These are phyloP conservation scores for Tribonema minus DNA, from an alignment of 108 stramenopile genomes.

Conservation along the genomic window DNA sequence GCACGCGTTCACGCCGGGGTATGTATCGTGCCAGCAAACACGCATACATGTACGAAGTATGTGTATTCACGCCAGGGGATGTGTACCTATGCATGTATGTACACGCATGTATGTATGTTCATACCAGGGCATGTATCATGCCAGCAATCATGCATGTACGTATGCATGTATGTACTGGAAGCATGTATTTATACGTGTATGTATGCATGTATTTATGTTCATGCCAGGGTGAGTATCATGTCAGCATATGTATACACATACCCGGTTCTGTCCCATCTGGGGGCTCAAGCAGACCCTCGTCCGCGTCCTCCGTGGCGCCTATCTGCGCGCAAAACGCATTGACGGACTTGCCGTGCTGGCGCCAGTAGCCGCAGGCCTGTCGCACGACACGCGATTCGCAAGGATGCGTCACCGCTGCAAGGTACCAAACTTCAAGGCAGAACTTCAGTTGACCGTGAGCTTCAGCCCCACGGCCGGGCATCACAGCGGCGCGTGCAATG, in stretches of 20 bases:
- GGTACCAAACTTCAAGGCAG: no score
- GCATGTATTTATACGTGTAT: neutral
- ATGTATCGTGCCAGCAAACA: neutral
- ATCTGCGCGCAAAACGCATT: conserved; percentile 34
- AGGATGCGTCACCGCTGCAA: neutral
- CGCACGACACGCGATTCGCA: neutral
- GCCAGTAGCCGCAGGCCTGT: conserved; percentile 44
- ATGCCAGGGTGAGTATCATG: no score
- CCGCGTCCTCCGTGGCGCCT: neutral
- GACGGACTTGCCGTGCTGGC: conserved; percentile 9
- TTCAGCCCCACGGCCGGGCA: no score
- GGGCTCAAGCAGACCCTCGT: no score
- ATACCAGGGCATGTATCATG: neutral
- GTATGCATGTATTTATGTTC: neutral
- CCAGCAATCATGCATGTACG: no score
- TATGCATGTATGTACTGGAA: neutral
- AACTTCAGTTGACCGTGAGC: no score
- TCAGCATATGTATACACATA: no score
- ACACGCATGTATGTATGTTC: neutral
- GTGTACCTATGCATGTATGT: neutral
- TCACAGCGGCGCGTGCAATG: no score
- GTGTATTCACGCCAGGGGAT: neutral
- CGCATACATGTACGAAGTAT: neutral
- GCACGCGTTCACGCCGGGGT: neutral
- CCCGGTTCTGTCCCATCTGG: no score